Conservation (phyloP, 1,139 yeast species). For the Hansenula sp. region DNA sequence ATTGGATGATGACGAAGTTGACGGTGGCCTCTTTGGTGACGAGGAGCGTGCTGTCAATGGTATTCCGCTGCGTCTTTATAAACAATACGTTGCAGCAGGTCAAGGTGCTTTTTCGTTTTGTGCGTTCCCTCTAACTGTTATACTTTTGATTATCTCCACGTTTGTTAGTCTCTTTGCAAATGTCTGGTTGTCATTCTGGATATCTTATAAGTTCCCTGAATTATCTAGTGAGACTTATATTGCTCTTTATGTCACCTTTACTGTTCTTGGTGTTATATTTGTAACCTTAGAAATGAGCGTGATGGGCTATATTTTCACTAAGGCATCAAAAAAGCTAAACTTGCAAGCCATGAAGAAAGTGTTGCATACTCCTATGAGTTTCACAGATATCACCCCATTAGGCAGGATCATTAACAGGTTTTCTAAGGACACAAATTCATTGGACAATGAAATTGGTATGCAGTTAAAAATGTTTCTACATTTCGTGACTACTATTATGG, state of each 20-base stretch:
- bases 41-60: slow-evolving; percentile 44
- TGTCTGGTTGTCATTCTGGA: slow-evolving; percentile 88
- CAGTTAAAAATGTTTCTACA: slow-evolving; percentile 48
- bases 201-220: slow-evolving; percentile 47
- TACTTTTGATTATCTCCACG: slow-evolving; percentile 38
- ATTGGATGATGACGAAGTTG: slow-evolving; percentile 24
- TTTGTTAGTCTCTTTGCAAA: slow-evolving; percentile 63
- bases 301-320: slow-evolving; percentile 51
- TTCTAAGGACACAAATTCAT: slow-evolving; percentile 78
- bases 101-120: slow-evolving; percentile 38
- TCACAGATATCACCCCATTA: slow-evolving; percentile 63
- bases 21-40: slow-evolving; percentile 34
- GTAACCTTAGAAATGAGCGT: slow-evolving; percentile 49
- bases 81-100: slow-evolving; percentile 41
- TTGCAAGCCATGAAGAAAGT: slow-evolving; percentile 55
- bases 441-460: slow-evolving; percentile 71
- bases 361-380: slow-evolving; percentile 71
- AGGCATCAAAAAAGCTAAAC: slow-evolving; percentile 37
- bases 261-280: slow-evolving; percentile 42
- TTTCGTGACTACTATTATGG: slow-evolving; percentile 49
- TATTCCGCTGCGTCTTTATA: slow-evolving; percentile 40
- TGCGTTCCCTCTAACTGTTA: slow-evolving; percentile 36
- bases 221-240: slow-evolving; percentile 58
- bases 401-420: slow-evolving; percentile 69
- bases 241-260: slow-evolving; percentile 61